Conservation (phyloP, 1,284 basidiomycete genomes). For the Agaricales sp. region DNA sequence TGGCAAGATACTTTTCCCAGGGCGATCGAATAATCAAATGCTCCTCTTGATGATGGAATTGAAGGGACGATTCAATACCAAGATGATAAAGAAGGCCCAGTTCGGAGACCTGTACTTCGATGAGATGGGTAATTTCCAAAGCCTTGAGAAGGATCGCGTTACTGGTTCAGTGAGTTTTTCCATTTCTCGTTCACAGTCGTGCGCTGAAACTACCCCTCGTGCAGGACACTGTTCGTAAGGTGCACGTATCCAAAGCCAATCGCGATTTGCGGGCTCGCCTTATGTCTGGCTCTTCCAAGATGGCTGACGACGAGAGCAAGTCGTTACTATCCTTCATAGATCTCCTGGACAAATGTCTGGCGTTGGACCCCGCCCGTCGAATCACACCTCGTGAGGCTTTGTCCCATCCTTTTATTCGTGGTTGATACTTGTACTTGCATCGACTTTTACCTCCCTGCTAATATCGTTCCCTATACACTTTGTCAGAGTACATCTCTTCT, state of each 20-base stretch:
- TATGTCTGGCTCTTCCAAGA: constrained; percentile 65
- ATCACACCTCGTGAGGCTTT: constrained; percentile 86
- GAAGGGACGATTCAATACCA: constrained; percentile 87
- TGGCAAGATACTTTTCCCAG: constrained; percentile 97
- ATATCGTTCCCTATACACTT: too few relatives aligned
- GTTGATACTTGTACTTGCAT: constrained; percentile 26
- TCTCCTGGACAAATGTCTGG: constrained; percentile 84
- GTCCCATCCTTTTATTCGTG: constrained; percentile 78
- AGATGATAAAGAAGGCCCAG: constrained; percentile 90
- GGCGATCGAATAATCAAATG: constrained; percentile 98
- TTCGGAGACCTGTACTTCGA: constrained; percentile 94
- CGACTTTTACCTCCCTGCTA: constrained; percentile 7
- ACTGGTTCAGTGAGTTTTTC: constrained; percentile 63
- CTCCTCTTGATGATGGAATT: constrained; percentile 94
- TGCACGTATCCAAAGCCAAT: constrained; percentile 78
- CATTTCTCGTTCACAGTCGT: constrained; percentile 7
- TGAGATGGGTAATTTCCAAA: constrained; percentile 76
- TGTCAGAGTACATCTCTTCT: too few relatives aligned
- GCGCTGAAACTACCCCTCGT: constrained; percentile 14
- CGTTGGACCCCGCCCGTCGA: constrained; percentile 82
- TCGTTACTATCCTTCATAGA: constrained; percentile 82
- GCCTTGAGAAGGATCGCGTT: constrained; percentile 74
- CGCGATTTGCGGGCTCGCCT: constrained; percentile 77
- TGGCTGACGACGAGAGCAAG: constrained; percentile 85
- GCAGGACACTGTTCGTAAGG: constrained; percentile 76